A percentile compares a stretch with the other conserved stretches of the same genome.
Evolutionary conservation across 176 grass and related monocot species (phyloP).

Genomic region (Calamus simplicifolius): DNA sequence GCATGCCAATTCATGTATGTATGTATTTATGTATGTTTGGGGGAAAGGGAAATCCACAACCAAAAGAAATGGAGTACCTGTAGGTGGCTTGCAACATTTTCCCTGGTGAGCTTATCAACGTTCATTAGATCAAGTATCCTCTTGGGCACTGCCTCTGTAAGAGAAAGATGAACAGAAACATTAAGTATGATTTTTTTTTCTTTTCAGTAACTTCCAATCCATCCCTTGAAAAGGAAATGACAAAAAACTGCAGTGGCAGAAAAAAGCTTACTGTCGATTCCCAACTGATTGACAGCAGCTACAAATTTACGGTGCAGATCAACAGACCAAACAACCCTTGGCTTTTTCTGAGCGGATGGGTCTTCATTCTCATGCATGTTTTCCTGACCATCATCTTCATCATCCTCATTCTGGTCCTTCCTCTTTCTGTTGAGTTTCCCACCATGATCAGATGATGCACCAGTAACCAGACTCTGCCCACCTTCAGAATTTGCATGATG

Average conservation of each 20-base stretch:
- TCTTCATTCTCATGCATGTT: conserved; percentile 42
- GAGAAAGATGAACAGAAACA: conserved; percentile 4
- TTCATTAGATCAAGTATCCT: conserved; percentile 98
- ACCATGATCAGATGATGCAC: conserved; percentile 40
- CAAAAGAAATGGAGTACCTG: conserved; percentile 40
- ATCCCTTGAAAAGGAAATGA: neutral
- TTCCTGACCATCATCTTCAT: conserved; percentile 58
- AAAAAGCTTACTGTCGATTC: conserved; percentile 80
- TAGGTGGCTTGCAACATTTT: conserved; percentile 96
- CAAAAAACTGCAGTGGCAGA: neutral
- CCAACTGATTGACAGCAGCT: conserved; percentile 75
- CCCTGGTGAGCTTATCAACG: conserved; percentile 92
- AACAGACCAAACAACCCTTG: conserved; percentile 92
- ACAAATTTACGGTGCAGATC: conserved; percentile 90
- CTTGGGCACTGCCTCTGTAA: conserved; percentile 90
- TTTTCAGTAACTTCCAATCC: neutral
- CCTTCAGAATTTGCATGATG: conserved; percentile 25
- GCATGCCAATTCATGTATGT: too few relatives aligned
- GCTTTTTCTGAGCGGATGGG: conserved; percentile 70
- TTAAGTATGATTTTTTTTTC: neutral
- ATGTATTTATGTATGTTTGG: too few relatives aligned
- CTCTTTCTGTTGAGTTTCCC: conserved; percentile 65
- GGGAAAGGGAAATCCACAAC: neutral
- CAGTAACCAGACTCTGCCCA: conserved; percentile 27
- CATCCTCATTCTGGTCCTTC: conserved; percentile 71